Evolutionary conservation across 2,329 filamentous ascomycete species (phyloP).

Genomic region (Lecanosticta acicola): DNA sequence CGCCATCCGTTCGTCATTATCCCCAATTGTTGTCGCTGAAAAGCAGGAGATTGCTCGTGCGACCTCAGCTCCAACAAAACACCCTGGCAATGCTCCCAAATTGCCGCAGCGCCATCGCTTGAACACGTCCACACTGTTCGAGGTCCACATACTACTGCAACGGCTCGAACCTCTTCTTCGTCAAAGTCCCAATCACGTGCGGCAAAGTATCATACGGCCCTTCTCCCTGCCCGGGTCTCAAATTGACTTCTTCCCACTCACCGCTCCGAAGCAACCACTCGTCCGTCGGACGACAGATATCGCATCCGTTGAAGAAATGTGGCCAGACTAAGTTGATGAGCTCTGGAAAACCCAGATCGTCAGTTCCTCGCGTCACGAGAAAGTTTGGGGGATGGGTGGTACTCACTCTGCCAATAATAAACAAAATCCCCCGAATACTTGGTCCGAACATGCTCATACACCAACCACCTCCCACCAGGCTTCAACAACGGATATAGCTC

Average conservation of each 20-base stretch:
- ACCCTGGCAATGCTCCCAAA: too few species aligned
- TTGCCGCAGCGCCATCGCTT: neutral
- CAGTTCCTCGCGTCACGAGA: neutral
- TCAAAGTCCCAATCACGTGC: constrained; percentile 31
- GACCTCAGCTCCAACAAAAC: too few species aligned
- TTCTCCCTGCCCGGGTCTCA: constrained; percentile 28
- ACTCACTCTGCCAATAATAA: constrained; percentile 33
- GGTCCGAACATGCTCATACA: constrained; percentile 55
- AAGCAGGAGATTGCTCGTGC: too few species aligned
- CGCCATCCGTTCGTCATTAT: too few species aligned
- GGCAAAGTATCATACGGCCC: constrained; percentile 33
- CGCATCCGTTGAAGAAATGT: constrained; percentile 33
- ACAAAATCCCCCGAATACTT: constrained; percentile 32
- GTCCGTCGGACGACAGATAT: constrained; percentile 33
- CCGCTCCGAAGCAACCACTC: constrained; percentile 33
- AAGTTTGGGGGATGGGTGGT: neutral
- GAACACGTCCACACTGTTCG: neutral
- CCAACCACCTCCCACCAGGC: constrained; percentile 57
- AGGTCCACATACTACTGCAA: constrained; percentile 8
- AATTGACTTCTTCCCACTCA: constrained; percentile 32
- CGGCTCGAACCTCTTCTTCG: constrained; percentile 24
- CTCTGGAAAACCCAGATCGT: constrained; percentile 17
- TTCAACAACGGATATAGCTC: constrained; percentile 55
- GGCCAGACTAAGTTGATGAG: constrained; percentile 33
- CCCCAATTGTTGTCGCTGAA: too few species aligned